Conservation (phyloP, 441 rosid species). For the Biscutella laevigata region DNA sequence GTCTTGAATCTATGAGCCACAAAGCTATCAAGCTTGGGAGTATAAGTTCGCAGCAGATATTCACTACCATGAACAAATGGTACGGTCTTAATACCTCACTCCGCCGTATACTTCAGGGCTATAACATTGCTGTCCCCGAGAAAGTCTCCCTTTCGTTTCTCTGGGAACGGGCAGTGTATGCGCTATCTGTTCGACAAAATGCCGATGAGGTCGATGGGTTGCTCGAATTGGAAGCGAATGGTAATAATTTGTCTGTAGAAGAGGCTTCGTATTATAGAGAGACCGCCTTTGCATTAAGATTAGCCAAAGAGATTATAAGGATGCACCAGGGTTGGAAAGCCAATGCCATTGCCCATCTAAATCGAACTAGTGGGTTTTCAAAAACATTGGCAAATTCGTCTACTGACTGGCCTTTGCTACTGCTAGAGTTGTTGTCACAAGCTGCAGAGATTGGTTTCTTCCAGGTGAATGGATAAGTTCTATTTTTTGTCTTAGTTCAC, state of each 20-base stretch:
- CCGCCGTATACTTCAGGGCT: conserved; percentile 38
- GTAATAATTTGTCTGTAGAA: conserved; percentile 49
- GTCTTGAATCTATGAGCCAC: conserved; percentile 79
- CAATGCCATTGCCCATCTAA: conserved; percentile 73
- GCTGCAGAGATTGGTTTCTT: conserved; percentile 83
- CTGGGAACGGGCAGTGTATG: conserved; percentile 71
- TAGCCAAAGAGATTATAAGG: conserved; percentile 72
- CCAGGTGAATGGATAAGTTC: conserved; percentile 43
- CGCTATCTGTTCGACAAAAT: conserved; percentile 63
- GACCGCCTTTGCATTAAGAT: conserved; percentile 57
- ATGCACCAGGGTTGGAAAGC: conserved; percentile 71
- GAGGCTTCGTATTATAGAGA: conserved; percentile 78
- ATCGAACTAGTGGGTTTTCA: conserved; percentile 63
- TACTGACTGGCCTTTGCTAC: conserved; percentile 85
- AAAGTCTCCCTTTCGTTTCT: conserved; percentile 51
- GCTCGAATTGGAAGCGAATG: conserved; percentile 42
- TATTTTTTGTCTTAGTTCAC: neutral
- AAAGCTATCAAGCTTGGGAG: conserved; percentile 62
- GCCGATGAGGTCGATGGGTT: conserved; percentile 60
- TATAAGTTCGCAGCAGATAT: conserved; percentile 70
- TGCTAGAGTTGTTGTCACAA: conserved; percentile 81
- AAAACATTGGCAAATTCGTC: conserved; percentile 72
- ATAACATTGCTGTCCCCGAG: conserved; percentile 28
- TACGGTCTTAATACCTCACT: conserved; percentile 56
- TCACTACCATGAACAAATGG: conserved; percentile 76